Base-by-base conservation (phyloP, 192 early-diverging fungal genomes). In the Martensiomyces pterosporus region DNA sequence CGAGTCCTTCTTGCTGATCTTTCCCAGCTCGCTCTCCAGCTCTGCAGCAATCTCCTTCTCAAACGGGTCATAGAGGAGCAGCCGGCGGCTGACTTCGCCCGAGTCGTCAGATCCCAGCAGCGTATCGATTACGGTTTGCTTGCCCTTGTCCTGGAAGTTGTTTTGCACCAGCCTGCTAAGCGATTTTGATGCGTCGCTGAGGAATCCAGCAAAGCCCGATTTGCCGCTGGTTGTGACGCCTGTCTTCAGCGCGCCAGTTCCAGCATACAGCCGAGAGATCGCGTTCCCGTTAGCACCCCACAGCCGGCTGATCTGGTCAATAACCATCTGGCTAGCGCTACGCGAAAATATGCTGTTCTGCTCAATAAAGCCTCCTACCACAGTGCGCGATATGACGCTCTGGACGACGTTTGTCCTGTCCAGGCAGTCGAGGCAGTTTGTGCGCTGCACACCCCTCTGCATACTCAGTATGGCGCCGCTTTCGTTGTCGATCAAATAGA, bases 211-310 rank as follows among this genome's bases (percentile, higher is more conserved):
- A 55, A 63, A 74, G 2, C 55, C 64, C 6, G 68, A 79, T 49
- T 96, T 98, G 36, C 93, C 94, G 3, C 90, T 87, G 12, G 91
- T 77, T 0, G 94, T 96, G 29, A 87, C 85, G 6, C 85, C 85
- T 1, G 91, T 89, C 50, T 93, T 93, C 0, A 99, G 78, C 9
- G 97, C 97, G 6, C 94, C 94, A 19, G 95, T 97, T 12, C 97
- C 97, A 3, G 97, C 87, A 59, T 98, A 99, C 9, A 94, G 87
- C 40, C 82, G 87, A 17, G 90, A 92, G 8, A 99, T 65, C 41
- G 79, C 80, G 62, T 99, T 92, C 2, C 95, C 97, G 54, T 98
- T 99, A 21, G 84, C 80, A 1, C 76, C 84, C 90, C 90, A 92
- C 34, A 89, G 53, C 50, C 81, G 62, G 19, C 80, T 80, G 55